These are phyloP conservation scores for Oligophagozyma castellii DNA, from an alignment of 1,139 yeast genomes.

Conservation along the genomic window DNA sequence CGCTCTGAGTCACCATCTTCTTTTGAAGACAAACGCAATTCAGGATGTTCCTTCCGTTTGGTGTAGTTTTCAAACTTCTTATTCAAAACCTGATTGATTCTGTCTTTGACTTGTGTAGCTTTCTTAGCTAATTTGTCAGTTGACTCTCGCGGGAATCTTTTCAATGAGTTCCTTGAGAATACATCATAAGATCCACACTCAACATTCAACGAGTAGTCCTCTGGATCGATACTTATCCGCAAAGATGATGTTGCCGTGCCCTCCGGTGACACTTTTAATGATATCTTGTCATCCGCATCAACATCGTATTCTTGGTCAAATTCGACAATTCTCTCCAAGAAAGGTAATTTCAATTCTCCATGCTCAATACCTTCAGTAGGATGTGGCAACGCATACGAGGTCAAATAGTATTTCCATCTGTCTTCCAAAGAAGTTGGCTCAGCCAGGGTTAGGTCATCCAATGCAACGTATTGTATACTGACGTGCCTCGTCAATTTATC, in stretches of 20 bases:
- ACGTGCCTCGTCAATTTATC: constrained; percentile 40
- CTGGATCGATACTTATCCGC: constrained; percentile 67
- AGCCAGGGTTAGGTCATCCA: constrained; percentile 75
- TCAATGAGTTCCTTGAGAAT: constrained; percentile 42
- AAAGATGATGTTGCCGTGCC: constrained; percentile 62
- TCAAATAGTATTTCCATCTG: constrained; percentile 82
- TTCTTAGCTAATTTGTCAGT: too few species aligned
- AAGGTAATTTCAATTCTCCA: constrained; percentile 61
- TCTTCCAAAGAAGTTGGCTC: constrained; percentile 67
- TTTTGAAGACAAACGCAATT: too few species aligned
- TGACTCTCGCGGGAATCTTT: constrained; percentile 17
- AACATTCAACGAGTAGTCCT: constrained; percentile 68
- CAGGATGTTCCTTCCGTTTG: too few species aligned
- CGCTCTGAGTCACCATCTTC: too few species aligned
- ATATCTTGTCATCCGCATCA: constrained; percentile 7
- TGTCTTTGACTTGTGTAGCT: too few species aligned
- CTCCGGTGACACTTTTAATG: constrained; percentile 31
- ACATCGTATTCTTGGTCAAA: constrained; percentile 29
- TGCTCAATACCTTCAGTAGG: constrained; percentile 96
- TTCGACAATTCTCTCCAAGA: constrained; percentile 48
- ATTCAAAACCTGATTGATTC: too few species aligned
- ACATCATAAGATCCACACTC: constrained; percentile 76
- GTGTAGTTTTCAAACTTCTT: too few species aligned
- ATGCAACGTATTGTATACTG: constrained; percentile 72
- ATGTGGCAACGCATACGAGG: constrained; percentile 85